phyloP scores from a whole-genome alignment of 2,329 filamentous ascomycete genomes.

The Dothistroma septosporum region DNA sequence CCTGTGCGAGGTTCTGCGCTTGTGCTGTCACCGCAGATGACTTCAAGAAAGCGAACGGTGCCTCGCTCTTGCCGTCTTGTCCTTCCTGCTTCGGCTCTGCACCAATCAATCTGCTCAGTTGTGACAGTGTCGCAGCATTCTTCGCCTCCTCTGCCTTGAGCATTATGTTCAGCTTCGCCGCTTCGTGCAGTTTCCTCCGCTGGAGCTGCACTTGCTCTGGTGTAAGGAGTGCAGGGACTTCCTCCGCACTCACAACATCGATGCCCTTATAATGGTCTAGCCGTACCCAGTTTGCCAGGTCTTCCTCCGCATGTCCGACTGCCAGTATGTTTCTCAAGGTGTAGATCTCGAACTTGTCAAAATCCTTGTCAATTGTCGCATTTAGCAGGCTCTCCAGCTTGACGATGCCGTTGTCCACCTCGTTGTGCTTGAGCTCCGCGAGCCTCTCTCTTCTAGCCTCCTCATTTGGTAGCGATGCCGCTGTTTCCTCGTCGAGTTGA shows the following conservation, averaged over 20 bases:
- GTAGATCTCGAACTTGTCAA: conserved; percentile 64
- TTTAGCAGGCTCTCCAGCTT: conserved; percentile 50
- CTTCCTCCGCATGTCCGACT: conserved; percentile 46
- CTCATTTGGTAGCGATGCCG: conserved; percentile 14
- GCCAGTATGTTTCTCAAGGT: conserved; percentile 69
- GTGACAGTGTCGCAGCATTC: conserved; percentile 66
- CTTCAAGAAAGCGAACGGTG: conserved; percentile 55
- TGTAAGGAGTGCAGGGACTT: conserved; percentile 57
- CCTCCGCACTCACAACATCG: conserved; percentile 29
- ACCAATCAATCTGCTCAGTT: conserved; percentile 58
- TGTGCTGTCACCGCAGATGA: conserved; percentile 41
- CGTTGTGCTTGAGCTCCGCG: conserved; percentile 28
- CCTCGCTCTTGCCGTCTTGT: conserved; percentile 11
- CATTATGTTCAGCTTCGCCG: conserved; percentile 67
- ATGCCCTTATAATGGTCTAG: conserved; percentile 75
- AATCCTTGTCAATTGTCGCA: conserved; percentile 48
- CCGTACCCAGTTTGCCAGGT: conserved; percentile 71
- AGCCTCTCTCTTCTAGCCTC: conserved; percentile 36
- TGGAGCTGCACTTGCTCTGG: conserved; percentile 67
- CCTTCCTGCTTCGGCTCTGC: conserved; percentile 12
- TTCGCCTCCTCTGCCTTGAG: conserved; percentile 65
- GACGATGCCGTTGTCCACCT: conserved; percentile 75
- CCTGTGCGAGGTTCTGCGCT: conserved; percentile 60
- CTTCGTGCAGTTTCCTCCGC: conserved; percentile 70
- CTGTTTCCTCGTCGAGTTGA: conserved; percentile 22